Base-by-base conservation (phyloP, 106 monocot species). In the Alisma plantagoaquatica region DNA sequence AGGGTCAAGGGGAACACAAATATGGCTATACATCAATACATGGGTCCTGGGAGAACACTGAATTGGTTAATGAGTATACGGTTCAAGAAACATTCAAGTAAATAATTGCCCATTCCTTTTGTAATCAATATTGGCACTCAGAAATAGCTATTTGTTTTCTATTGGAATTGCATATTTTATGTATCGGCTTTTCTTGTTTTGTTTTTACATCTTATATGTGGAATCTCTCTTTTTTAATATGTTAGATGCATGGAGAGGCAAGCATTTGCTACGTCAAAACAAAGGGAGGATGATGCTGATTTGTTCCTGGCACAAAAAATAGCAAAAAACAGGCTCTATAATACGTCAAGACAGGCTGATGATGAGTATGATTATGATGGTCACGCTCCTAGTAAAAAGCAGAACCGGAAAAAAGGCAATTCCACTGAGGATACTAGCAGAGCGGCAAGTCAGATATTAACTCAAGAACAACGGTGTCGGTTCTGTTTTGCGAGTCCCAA, bases 301-400 rank as follows among this genome's bases (percentile, higher is more conserved):
- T 29, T 59, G 29, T 61, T 80, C 70, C 66, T 94, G 45, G 93
- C 93, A 12, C 74, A 69, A 41, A 75, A 21, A 64, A 94, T 94
- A 70, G 59, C 73, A 32, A 69, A 63, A 29, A 83, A 88, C 51
- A 80, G 58, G 62, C 47, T 67, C 49, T 94, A 75, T 59, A 78
- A 61, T 46, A 19, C 75, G 53, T 73, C 79, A 51, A 65, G 54
- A 57, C 75, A 61, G 23, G 72, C 67, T 35, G 93, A 88, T 38
- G 93, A 94, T 61, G 93, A 94, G 46, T 88, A 94, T 73, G 93
- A 87, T 52, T 84, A 68, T 68, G 78, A 78, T 65, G 75, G 73
- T 65, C 65, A 46, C 67, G 84, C 77, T 61, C 80, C 93, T 8
- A 57, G 65, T 49, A 88, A 51, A 65, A 94, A 80, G 49, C 51